These are phyloP conservation scores for Colletotrichum kahawae DNA, from an alignment of 2,329 filamentous ascomycete genomes.

Conservation along the genomic window DNA sequence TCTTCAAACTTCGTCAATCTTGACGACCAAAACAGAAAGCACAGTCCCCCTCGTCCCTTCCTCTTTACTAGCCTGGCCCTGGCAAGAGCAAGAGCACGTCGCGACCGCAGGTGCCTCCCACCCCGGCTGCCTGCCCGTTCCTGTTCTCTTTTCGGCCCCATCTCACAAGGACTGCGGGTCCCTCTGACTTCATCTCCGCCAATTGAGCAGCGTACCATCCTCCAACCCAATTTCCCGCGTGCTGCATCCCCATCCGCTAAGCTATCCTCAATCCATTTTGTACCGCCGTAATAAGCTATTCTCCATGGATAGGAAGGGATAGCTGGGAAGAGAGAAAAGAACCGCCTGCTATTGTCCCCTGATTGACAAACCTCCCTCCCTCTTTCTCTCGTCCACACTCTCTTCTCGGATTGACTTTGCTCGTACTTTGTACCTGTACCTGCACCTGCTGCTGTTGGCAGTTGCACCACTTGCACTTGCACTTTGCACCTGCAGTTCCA, in stretches of 20 bases:
- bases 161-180: not conserved
- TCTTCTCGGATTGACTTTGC: not conserved
- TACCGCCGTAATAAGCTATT: not conserved
- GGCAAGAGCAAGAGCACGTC: not conserved
- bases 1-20: not conserved
- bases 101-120: not conserved
- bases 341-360: not conserved
- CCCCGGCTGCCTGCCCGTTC: not conserved
- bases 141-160: not conserved
- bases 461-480: not conserved
- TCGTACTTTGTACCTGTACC: not conserved
- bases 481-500: not conserved
- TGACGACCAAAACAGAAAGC: not conserved
- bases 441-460: not conserved
- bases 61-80: not conserved
- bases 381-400: not conserved
- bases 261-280: not conserved
- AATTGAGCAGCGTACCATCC: constrained; percentile 3
- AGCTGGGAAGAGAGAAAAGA: not conserved
- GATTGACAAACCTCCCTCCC: not conserved
- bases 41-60: not conserved
- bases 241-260: not conserved
- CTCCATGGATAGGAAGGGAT: not conserved
- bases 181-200: constrained; percentile 16
- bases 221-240: constrained; percentile 17